A percentile compares a stretch with the other conserved stretches of the same genome.
Evolutionary conservation across 2,329 filamentous ascomycete genomes (phyloP).

Genomic region (Aureobasidium sp.): DNA sequence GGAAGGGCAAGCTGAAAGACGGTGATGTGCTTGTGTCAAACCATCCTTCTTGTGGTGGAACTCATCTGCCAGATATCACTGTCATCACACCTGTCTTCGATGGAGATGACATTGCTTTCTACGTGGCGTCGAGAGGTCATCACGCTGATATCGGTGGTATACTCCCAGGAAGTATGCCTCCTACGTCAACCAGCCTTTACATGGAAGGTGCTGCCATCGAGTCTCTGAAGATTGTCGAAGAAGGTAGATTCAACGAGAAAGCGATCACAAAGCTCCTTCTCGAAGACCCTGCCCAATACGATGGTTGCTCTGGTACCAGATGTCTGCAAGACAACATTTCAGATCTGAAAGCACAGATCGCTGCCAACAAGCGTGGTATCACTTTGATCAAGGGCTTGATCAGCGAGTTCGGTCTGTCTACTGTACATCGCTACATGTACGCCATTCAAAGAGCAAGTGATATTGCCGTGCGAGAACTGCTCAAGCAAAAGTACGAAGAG

Average conservation of each 20-base stretch:
- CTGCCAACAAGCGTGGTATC: slow-evolving; percentile 28
- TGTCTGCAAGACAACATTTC: slow-evolving; percentile 27
- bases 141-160: slow-evolving; percentile 25
- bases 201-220: slow-evolving; percentile 40
- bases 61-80: slow-evolving; percentile 24
- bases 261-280: slow-evolving; percentile 16
- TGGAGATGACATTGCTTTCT: slow-evolving; percentile 20
- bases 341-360: slow-evolving; percentile 29
- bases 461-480: slow-evolving; percentile 3
- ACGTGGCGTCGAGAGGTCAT: slow-evolving; percentile 22
- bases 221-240: slow-evolving; percentile 17
- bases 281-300: slow-evolving; percentile 21
- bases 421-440: slow-evolving; percentile 10
- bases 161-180: slow-evolving; percentile 29
- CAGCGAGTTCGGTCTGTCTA: neutral
- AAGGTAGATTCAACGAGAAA: slow-evolving; percentile 9
- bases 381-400: slow-evolving; percentile 23
- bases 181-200: slow-evolving; percentile 37
- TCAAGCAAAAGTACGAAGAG: slow-evolving; percentile 4
- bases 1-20: slow-evolving; percentile 16
- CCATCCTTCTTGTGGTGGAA: slow-evolving; percentile 22
- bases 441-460: slow-evolving; percentile 8
- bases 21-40: slow-evolving; percentile 24
- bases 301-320: slow-evolving; percentile 25
- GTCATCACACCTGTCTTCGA: slow-evolving; percentile 22